phyloP scores from a whole-genome alignment of 2,329 filamentous ascomycete genomes.

The Phoma sp. region DNA sequence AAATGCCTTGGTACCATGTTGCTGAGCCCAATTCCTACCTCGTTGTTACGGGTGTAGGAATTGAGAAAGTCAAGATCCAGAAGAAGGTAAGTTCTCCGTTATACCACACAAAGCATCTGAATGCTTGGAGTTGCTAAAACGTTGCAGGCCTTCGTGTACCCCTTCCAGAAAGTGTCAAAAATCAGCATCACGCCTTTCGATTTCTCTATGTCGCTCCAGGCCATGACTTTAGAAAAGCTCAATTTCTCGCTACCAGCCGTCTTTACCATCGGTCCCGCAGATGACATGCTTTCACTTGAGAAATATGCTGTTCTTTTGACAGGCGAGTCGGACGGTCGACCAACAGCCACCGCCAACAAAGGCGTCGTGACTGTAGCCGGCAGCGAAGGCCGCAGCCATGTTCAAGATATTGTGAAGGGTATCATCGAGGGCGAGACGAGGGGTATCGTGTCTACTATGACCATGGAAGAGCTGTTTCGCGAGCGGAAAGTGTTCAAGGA shows the following conservation, averaged over 20 bases:
- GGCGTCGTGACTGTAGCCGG: constrained; percentile 49
- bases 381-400: constrained; percentile 63
- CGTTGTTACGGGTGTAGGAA: constrained; percentile 80
- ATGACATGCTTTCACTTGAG: constrained; percentile 71
- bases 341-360: constrained; percentile 38
- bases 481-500: constrained; percentile 79
- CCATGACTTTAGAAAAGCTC: constrained; percentile 89
- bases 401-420: constrained; percentile 85
- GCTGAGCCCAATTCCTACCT: constrained; percentile 83
- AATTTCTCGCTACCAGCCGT: constrained; percentile 83
- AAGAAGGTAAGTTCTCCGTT: constrained; percentile 66
- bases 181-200: constrained; percentile 75
- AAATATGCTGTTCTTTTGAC: constrained; percentile 85
- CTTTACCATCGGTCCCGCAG: constrained; percentile 83
- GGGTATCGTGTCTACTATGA: constrained; percentile 83
- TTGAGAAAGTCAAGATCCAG: constrained; percentile 75
- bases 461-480: constrained; percentile 90
- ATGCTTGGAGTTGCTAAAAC: neutral
- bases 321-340: constrained; percentile 60
- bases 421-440: constrained; percentile 90
- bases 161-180: constrained; percentile 50
- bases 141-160: constrained; percentile 43
- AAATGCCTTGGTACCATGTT: constrained; percentile 67
- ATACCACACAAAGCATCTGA: constrained; percentile 34
- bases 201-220: constrained; percentile 81